These are phyloP conservation scores for Penicillium sp. DNA, from an alignment of 2,329 filamentous ascomycete genomes.

Conservation along the genomic window DNA sequence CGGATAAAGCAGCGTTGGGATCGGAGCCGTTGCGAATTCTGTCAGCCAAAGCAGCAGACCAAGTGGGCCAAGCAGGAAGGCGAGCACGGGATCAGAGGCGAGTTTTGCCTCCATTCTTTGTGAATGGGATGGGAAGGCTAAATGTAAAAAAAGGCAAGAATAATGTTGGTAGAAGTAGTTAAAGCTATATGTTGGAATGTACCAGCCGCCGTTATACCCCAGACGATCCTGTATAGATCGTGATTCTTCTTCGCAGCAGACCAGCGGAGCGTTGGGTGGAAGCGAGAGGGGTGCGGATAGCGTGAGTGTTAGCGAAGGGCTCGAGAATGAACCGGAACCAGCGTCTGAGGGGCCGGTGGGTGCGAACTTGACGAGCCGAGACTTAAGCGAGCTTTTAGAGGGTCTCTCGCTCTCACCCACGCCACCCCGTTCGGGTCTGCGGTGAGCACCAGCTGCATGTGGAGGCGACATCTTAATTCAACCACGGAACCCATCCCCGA, in stretches of 20 bases:
- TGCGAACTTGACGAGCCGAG: constrained; percentile 21
- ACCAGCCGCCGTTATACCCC: constrained; percentile 15
- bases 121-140: not conserved
- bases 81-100: constrained; percentile 16
- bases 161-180: not conserved
- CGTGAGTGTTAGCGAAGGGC: constrained; percentile 35
- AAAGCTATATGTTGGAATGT: not conserved
- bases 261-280: constrained; percentile 35
- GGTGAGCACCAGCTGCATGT: constrained; percentile 25
- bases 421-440: constrained; percentile 32
- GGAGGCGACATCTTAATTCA: constrained; percentile 12
- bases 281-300: constrained; percentile 36
- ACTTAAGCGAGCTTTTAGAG: constrained; percentile 26
- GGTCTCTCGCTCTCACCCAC: constrained; percentile 32
- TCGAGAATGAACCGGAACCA: constrained; percentile 40
- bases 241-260: constrained; percentile 16
- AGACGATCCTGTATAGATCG: constrained; percentile 1
- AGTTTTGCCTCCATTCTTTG: constrained; percentile 7
- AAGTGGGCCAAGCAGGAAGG: constrained; percentile 20
- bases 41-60: constrained; percentile 5
- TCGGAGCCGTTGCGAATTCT: constrained; percentile 13
- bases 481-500: not conserved
- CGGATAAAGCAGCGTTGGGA: not conserved
- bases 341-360: constrained; percentile 16
- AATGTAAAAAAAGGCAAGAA: not conserved